A percentile compares a stretch with the other conserved stretches of the same genome.
Evolutionary conservation across 306 rosid genomes (phyloP).

Genomic region (Lathyrus oleraceus): DNA sequence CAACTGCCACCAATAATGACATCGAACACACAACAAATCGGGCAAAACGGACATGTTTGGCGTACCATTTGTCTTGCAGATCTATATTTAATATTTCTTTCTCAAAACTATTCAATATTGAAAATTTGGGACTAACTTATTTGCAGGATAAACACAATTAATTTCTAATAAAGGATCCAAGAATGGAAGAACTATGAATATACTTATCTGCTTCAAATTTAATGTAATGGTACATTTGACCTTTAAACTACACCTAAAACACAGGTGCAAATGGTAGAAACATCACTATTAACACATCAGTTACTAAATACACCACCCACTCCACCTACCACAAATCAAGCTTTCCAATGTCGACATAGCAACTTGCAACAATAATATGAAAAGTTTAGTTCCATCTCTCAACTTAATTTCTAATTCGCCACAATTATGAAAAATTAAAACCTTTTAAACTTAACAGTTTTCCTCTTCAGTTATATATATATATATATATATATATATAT

Average conservation of each 20-base stretch:
- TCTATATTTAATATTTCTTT: too few species aligned
- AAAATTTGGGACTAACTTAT: too few species aligned
- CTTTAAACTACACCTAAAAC: slow-evolving; percentile 23
- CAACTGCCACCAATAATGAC: slow-evolving; percentile 40
- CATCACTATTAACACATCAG: slow-evolving; percentile 29
- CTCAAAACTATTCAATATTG: too few species aligned
- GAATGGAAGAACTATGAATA: background rate
- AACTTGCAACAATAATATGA: slow-evolving; percentile 31
- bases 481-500: too few species aligned
- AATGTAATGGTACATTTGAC: slow-evolving; percentile 28
- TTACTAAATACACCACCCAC: slow-evolving; percentile 37
- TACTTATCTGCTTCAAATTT: slow-evolving; percentile 5
- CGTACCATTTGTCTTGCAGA: too few species aligned
- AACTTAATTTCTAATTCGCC: slow-evolving; percentile 16
- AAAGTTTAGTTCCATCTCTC: background rate
- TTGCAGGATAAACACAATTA: background rate
- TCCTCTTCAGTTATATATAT: slow-evolving; percentile 27
- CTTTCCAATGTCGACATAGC: slow-evolving; percentile 40
- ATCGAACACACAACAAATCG: background rate
- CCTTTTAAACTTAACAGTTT: background rate
- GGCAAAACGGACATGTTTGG: too few species aligned
- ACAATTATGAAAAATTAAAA: slow-evolving; percentile 19
- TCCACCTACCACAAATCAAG: slow-evolving; percentile 42
- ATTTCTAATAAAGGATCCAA: slow-evolving; percentile 29
- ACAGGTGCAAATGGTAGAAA: slow-evolving; percentile 17